phyloP scores from a whole-genome alignment of 2,329 filamentous ascomycete species.

The Grosmannia clavigera region DNA sequence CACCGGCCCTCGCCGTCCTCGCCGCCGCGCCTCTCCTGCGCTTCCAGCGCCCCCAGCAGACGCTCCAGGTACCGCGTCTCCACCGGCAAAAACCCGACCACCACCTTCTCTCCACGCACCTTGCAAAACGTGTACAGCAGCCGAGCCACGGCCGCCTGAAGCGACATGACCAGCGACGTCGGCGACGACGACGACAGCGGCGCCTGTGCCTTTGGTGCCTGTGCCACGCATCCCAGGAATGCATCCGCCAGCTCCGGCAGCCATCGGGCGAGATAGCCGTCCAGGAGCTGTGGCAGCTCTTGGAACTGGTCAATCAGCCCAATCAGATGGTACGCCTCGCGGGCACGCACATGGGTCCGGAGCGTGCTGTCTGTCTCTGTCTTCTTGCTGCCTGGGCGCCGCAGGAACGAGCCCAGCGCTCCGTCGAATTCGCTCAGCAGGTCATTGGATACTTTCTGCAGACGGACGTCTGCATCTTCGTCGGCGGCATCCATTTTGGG shows the following conservation, averaged over 20 bases:
- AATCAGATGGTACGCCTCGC: constrained; percentile 14
- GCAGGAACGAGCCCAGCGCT: constrained; percentile 37
- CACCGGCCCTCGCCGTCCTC: constrained; percentile 23
- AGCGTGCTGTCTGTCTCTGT: constrained; percentile 22
- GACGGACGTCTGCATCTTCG: constrained; percentile 47
- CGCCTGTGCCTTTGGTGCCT: constrained; percentile 13
- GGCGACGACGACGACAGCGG: not conserved
- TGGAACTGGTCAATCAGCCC: constrained; percentile 73
- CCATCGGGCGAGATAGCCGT: constrained; percentile 66
- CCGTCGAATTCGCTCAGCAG: constrained; percentile 46
- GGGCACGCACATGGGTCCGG: constrained; percentile 4
- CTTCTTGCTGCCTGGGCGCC: constrained; percentile 23
- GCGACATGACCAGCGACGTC: constrained; percentile 30
- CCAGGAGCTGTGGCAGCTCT: constrained; percentile 86
- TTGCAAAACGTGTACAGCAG: constrained; percentile 90
- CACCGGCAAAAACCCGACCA: constrained; percentile 81
- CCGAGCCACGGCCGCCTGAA: constrained; percentile 61
- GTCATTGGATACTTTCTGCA: constrained; percentile 47
- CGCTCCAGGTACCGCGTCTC: constrained; percentile 77
- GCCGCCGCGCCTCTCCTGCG: constrained; percentile 14
- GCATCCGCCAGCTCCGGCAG: constrained; percentile 63
- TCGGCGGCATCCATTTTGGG: constrained; percentile 46
- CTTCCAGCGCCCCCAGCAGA: constrained; percentile 63
- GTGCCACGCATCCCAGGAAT: constrained; percentile 46
- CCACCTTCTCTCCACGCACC: constrained; percentile 83